A percentile compares a stretch with the other conserved stretches of the same genome.
phyloP scores from a whole-genome alignment of 2,329 filamentous ascomycete genomes.

The Fonsecaea erecta region DNA sequence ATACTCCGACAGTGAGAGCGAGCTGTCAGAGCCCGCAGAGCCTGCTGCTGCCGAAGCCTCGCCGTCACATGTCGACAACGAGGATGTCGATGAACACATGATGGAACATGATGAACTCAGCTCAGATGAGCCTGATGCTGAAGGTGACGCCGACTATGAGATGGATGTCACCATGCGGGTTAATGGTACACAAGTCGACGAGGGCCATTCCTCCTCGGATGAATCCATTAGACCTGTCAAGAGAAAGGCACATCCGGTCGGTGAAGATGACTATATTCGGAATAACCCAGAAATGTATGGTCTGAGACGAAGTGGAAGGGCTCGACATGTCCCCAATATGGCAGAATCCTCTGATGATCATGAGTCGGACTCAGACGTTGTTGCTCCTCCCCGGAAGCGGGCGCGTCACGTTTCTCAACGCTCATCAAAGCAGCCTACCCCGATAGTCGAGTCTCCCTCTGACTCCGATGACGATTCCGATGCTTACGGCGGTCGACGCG shows the following conservation, averaged over 20 bases:
- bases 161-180: slow-evolving; percentile 63
- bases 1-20: slow-evolving; percentile 69
- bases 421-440: slow-evolving; percentile 56
- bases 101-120: slow-evolving; percentile 46
- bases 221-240: slow-evolving; percentile 72
- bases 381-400: slow-evolving; percentile 51
- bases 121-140: slow-evolving; percentile 46
- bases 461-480: slow-evolving; percentile 70
- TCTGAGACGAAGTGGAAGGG: slow-evolving; percentile 80
- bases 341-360: slow-evolving; percentile 67
- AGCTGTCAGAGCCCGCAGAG: slow-evolving; percentile 73
- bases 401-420: slow-evolving; percentile 59
- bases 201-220: slow-evolving; percentile 65
- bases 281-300: slow-evolving; percentile 96
- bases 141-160: slow-evolving; percentile 72
- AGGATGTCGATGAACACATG: slow-evolving; percentile 50
- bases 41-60: slow-evolving; percentile 57
- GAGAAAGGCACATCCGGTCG: slow-evolving; percentile 68
- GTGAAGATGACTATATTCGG: slow-evolving; percentile 77
- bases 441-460: slow-evolving; percentile 53
- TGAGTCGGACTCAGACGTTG: slow-evolving; percentile 75
- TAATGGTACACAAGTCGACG: slow-evolving; percentile 58
- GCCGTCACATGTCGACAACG: slow-evolving; percentile 48
- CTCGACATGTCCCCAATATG: slow-evolving; percentile 65
- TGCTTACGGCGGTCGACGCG: slow-evolving; percentile 77